Evolutionary conservation across 2,329 filamentous ascomycete species (phyloP).

Genomic region (Botrytis aclada): DNA sequence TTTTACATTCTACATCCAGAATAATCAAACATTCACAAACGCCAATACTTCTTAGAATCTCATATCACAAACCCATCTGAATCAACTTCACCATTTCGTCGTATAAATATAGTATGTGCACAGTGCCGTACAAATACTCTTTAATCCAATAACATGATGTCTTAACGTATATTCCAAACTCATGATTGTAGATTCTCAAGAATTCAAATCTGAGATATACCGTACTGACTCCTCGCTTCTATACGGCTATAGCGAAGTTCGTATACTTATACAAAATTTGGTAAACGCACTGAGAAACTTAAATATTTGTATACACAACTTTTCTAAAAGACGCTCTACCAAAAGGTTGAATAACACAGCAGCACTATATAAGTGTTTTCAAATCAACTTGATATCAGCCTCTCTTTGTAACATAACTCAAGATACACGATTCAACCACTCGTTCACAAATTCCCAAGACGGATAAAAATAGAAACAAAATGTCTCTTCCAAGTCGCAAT

Average conservation of each 20-base stretch:
- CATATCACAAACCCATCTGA: rapidly evolving
- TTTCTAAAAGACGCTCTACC: neutral
- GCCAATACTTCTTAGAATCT: rapidly evolving
- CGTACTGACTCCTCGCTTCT: neutral
- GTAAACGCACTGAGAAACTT: neutral
- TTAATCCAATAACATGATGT: neutral
- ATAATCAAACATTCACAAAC: neutral
- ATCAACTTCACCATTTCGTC: neutral
- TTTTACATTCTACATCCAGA: neutral
- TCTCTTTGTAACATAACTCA: rapidly evolving
- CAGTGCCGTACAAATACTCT: too few relatives aligned
- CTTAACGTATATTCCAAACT: neutral
- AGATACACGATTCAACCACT: neutral
- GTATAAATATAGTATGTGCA: neutral
- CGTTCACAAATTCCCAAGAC: neutral
- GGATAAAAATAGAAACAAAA: neutral
- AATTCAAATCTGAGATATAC: neutral
- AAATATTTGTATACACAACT: neutral
- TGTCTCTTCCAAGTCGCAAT: neutral
- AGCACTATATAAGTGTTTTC: neutral
- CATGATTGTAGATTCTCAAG: neutral
- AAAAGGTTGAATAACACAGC: neutral
- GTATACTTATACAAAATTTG: neutral
- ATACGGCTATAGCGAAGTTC: neutral
- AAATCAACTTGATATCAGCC: neutral